Evolutionary conservation across 1,284 basidiomycete genomes (phyloP).

Genomic region (Boletus mariae): DNA sequence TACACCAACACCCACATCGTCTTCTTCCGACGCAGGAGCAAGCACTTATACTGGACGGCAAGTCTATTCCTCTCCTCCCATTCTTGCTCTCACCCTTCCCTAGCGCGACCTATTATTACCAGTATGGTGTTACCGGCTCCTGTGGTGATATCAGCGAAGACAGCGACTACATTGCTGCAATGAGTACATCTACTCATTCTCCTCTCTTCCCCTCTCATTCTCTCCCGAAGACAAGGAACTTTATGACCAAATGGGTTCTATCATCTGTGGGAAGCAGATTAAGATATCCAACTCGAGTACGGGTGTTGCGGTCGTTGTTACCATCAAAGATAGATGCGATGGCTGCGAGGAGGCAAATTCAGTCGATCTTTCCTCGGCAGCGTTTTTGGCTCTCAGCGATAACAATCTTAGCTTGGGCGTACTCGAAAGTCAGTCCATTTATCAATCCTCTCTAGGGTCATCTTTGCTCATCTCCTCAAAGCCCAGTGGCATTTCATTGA

Average conservation of each 20-base stretch:
- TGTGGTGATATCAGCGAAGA: slow-evolving; percentile 72
- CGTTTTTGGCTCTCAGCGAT: slow-evolving; percentile 46
- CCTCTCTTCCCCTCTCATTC: slow-evolving; percentile 7
- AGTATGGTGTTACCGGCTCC: slow-evolving; percentile 66
- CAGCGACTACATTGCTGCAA: slow-evolving; percentile 65
- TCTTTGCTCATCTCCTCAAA: slow-evolving; percentile 21
- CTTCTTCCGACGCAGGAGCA: background rate
- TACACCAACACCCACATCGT: slow-evolving; percentile 5
- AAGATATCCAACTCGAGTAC: slow-evolving; percentile 60
- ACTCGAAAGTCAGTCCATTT: slow-evolving; percentile 48
- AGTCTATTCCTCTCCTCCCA: slow-evolving; percentile 22
- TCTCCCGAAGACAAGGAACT: background rate
- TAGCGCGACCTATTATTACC: slow-evolving; percentile 72
- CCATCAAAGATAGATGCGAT: slow-evolving; percentile 82
- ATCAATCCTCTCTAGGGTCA: background rate
- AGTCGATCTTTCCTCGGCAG: slow-evolving; percentile 78
- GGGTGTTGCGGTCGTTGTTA: slow-evolving; percentile 57
- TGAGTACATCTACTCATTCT: slow-evolving; percentile 41
- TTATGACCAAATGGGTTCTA: too few relatives aligned
- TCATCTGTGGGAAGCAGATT: slow-evolving; percentile 59
- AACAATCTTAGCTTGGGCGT: slow-evolving; percentile 58
- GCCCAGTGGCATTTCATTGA: slow-evolving; percentile 35
- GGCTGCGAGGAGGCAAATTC: slow-evolving; percentile 57
- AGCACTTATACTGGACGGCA: slow-evolving; percentile 41
- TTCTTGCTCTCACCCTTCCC: slow-evolving; percentile 5